phyloP scores from a whole-genome alignment of 2,329 filamentous ascomycete genomes.

The Didymosphaeria variabile region DNA sequence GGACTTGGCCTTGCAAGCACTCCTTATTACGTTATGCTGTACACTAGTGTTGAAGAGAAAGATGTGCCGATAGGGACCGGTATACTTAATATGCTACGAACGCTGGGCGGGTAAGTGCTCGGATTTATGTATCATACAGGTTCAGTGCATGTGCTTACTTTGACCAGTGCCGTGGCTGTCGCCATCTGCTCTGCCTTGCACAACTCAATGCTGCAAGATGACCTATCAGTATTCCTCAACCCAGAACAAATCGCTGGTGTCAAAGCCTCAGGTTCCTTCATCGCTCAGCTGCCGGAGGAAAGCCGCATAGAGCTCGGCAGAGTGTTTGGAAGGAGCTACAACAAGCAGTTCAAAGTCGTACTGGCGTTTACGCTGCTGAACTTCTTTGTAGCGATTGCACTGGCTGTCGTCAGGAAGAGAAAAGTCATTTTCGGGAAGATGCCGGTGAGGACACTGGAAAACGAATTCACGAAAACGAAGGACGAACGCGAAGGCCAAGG shows the following conservation, averaged over 20 bases:
- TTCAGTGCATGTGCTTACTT: background rate
- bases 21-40: constrained; percentile 39
- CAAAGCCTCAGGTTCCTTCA: constrained; percentile 26
- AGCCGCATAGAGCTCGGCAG: constrained; percentile 26
- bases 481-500: constrained; percentile 6
- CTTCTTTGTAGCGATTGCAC: constrained; percentile 29
- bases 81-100: constrained; percentile 44
- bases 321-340: constrained; percentile 43
- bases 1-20: constrained; percentile 38
- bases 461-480: constrained; percentile 33
- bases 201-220: constrained; percentile 26
- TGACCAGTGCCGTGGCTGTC: constrained; percentile 33
- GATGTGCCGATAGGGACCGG: constrained; percentile 41
- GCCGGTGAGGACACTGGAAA: constrained; percentile 32
- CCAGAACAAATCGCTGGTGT: constrained; percentile 32
- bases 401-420: constrained; percentile 34
- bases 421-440: constrained; percentile 32
- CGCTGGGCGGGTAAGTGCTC: constrained; percentile 33
- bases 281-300: constrained; percentile 29
- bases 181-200: constrained; percentile 44
- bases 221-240: constrained; percentile 31
- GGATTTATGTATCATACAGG: background rate
- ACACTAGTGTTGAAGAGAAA: constrained; percentile 32
- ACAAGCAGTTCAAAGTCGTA: constrained; percentile 43
- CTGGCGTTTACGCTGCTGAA: constrained; percentile 38